Evolutionary conservation across 768 basidiomycete species (phyloP).

Genomic region (Porpolomopsis calyptriformis): DNA sequence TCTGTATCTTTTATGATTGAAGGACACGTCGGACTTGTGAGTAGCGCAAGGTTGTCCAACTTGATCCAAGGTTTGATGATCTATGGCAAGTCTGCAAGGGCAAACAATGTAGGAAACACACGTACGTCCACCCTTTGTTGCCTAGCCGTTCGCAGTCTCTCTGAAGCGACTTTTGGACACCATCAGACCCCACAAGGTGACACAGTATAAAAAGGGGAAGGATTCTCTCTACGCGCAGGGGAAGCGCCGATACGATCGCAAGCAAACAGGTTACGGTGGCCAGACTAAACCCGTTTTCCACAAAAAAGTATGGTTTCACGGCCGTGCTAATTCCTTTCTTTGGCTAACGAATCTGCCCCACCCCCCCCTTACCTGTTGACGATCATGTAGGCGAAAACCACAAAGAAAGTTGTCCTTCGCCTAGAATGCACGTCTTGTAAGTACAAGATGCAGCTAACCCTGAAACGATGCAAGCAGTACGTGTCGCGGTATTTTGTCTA

Average conservation of each 20-base stretch:
- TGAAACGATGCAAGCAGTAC: constrained; percentile 99
- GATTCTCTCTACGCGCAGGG: constrained; percentile 96
- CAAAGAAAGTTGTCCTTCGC: constrained; percentile 98
- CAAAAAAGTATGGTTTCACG: constrained; percentile 72
- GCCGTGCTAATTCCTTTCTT: background rate
- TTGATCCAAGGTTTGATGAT: constrained; percentile 4
- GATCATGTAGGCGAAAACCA: constrained; percentile 76
- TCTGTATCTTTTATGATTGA: constrained; percentile 11
- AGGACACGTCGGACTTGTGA: constrained; percentile 95
- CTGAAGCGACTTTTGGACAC: constrained; percentile 10
- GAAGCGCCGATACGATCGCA: constrained; percentile 99
- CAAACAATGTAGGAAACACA: constrained; percentile 95
- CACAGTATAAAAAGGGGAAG: constrained; percentile 99
- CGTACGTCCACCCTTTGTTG: constrained; percentile 41
- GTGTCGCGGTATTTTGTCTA: constrained; percentile 26
- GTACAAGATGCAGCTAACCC: constrained; percentile 90
- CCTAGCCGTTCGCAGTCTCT: constrained; percentile 1
- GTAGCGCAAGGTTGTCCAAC: constrained; percentile 23
- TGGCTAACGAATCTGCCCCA: background rate
- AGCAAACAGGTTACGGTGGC: constrained; percentile 98
- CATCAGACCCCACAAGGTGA: constrained; percentile 92
- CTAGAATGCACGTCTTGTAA: constrained; percentile 98
- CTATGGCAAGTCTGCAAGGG: constrained; percentile 77
- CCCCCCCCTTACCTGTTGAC: too few relatives aligned
- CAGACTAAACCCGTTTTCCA: constrained; percentile 99